Base-by-base conservation (phyloP, 2,329 filamentous ascomycete genomes). In the Alternaria metachromatica region DNA sequence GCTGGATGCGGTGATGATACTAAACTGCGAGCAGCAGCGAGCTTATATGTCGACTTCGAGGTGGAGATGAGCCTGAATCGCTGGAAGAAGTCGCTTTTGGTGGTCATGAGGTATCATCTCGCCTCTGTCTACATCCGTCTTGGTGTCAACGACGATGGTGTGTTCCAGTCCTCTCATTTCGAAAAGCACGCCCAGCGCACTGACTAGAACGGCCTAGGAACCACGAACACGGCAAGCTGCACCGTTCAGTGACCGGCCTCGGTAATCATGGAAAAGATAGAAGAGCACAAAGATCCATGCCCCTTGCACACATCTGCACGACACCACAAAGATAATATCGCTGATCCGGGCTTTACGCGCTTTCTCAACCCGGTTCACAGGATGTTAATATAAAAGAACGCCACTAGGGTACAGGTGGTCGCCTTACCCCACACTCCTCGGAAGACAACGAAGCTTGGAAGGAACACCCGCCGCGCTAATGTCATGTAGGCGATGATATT, bases 11-110 rank as follows among this genome's bases (percentile, higher is more conserved):
- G 55, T 69, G 60, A 58, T 43, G 51, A 18, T 53, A 58, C 28
- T 54, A 9, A 37, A 55, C 12, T 37, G 56, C 33, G 54, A 61
- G 41, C 11, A 55, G 51, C 43, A 21, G 15, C 44, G 44, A 50
- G 49, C 54, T 69, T 69, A 63, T 69, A 65, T 67, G 58, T 53
- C 30, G 15, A 26, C 23, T 21, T 41, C 33, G 20, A 45, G 57
- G 21, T 26, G 20, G 45, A 64, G 18, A 54, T 65, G 41, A 67
- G 66, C 64, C 64, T 69, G 64, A 69, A 65, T 58, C 46, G 45
- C 64, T 60, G 64, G 62, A 63, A 56, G 61, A 69, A 63, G 43
- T 63, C 59, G 28, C 49, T n/a, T 51, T 50, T 37, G 18, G 21
- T 37, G 44, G 61, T 63, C 61, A 63, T 55, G 56, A 60, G 61